Conservation (phyloP, 306 rosid genomes). For the Vicia villosa region DNA sequence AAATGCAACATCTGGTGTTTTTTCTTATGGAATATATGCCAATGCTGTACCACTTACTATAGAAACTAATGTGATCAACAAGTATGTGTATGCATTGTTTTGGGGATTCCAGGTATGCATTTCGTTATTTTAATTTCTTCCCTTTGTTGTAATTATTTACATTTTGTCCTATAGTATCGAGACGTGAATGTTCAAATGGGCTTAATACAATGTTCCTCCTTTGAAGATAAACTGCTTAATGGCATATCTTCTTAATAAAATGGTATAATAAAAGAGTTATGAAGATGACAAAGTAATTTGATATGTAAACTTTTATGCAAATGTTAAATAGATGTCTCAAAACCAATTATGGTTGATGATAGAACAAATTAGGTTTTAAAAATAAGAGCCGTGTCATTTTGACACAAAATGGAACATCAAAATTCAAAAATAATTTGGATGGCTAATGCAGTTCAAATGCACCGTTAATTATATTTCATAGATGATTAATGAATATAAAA, state of each 20-base stretch:
- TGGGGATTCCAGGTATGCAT: conserved; percentile 43
- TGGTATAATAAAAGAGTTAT: not conserved
- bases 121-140: not conserved
- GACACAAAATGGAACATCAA: not conserved
- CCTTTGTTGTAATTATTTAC: not conserved
- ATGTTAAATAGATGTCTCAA: conserved; percentile 9
- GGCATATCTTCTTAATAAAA: not conserved
- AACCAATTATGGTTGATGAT: conserved; percentile 5
- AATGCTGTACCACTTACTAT: conserved; percentile 33
- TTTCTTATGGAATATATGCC: conserved; percentile 34
- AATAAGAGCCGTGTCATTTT: not conserved
- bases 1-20: not conserved
- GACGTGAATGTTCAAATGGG: too few relatives aligned
- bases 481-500: not conserved
- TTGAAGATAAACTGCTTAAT: not conserved
- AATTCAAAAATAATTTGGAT: not conserved
- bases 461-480: not conserved
- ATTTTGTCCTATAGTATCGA: not conserved
- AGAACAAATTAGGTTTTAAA: not conserved
- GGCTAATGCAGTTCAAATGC: not conserved
- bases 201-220: not conserved
- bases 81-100: conserved; percentile 40
- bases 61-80: conserved; percentile 28
- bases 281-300: not conserved
- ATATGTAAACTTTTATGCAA: not conserved